phyloP scores from a whole-genome alignment of 129 eudicot genomes.

The Glebionis coronaria region DNA sequence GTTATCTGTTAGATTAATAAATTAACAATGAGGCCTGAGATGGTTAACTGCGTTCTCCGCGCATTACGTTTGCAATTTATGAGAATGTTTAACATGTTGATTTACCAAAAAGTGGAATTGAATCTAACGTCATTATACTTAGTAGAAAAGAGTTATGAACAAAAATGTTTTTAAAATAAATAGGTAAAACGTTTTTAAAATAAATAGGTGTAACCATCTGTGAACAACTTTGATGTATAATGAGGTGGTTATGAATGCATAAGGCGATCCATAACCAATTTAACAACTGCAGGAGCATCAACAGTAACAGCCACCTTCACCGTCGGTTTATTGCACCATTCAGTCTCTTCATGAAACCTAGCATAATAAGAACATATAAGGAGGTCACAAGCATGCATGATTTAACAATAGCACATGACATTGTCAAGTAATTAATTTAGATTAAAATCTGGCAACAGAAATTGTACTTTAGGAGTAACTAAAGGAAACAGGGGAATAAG shows the following conservation, averaged over 20 bases:
- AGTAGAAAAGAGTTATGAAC: background rate
- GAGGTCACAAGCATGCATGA: background rate
- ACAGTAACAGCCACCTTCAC: slow-evolving; percentile 97
- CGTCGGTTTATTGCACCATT: slow-evolving; percentile 79
- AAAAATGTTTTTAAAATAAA: too few relatives aligned
- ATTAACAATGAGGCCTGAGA: too few relatives aligned
- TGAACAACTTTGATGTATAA: background rate
- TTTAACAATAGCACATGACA: background rate
- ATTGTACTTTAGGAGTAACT: too few relatives aligned
- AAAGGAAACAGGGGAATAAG: too few relatives aligned
- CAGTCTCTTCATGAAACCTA: slow-evolving; percentile 84
- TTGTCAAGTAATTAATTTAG: too few relatives aligned
- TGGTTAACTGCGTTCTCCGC: too few relatives aligned
- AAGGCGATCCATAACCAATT: slow-evolving; percentile 86
- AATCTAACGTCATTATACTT: too few relatives aligned
- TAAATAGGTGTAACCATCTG: background rate
- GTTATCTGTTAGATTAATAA: too few relatives aligned
- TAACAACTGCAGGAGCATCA: slow-evolving; percentile 67
- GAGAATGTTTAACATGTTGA: too few relatives aligned
- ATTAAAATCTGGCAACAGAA: too few relatives aligned
- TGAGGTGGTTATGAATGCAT: slow-evolving; percentile 38
- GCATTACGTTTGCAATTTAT: too few relatives aligned
- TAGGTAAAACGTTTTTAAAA: slow-evolving; percentile 6
- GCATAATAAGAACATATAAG: slow-evolving; percentile 2
- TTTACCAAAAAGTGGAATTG: too few relatives aligned